Evolutionary conservation across 2,329 filamentous ascomycete species (phyloP).

Genomic region (Zymoseptoria ardabiliae): DNA sequence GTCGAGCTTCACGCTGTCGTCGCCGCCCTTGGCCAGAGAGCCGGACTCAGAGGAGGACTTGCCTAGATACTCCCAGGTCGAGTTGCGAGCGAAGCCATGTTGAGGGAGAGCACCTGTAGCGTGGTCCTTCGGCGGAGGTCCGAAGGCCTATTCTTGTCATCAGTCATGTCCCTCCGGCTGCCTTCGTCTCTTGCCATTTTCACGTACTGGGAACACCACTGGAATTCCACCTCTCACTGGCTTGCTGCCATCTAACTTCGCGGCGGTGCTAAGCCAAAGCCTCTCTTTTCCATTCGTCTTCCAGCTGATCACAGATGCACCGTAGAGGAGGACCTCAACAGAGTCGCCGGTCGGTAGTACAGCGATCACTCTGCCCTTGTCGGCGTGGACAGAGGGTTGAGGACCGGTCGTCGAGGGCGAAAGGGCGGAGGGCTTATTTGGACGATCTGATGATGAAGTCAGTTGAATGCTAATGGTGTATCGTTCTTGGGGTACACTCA

Average conservation of each 20-base stretch:
- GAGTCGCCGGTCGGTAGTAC: slow-evolving; percentile 78
- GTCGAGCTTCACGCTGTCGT: slow-evolving; percentile 81
- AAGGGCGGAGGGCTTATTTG: slow-evolving; percentile 71
- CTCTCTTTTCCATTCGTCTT: slow-evolving; percentile 59
- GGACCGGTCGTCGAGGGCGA: slow-evolving; percentile 54
- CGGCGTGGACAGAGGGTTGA: slow-evolving; percentile 69
- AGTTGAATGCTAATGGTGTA: not conserved
- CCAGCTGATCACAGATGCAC: slow-evolving; percentile 90
- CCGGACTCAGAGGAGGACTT: slow-evolving; percentile 64
- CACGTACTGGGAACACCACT: slow-evolving; percentile 78
- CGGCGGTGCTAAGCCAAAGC: slow-evolving; percentile 33
- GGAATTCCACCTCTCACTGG: slow-evolving; percentile 87
- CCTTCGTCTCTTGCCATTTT: not conserved
- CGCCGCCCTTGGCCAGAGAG: slow-evolving; percentile 37
- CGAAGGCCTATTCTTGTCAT: slow-evolving; percentile 62
- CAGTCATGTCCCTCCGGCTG: slow-evolving; percentile 1
- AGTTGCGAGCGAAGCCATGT: slow-evolving; percentile 89
- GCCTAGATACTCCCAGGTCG: slow-evolving; percentile 87
- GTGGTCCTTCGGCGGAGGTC: slow-evolving; percentile 62
- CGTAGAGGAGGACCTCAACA: slow-evolving; percentile 78
- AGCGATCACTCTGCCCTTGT: slow-evolving; percentile 67
- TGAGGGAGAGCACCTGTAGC: slow-evolving; percentile 76
- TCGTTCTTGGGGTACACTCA: not conserved
- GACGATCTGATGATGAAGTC: slow-evolving; percentile 50
- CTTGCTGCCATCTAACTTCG: slow-evolving; percentile 78